Conservation (phyloP, 2,329 filamentous ascomycete genomes). For the Monosporascus sp. region DNA sequence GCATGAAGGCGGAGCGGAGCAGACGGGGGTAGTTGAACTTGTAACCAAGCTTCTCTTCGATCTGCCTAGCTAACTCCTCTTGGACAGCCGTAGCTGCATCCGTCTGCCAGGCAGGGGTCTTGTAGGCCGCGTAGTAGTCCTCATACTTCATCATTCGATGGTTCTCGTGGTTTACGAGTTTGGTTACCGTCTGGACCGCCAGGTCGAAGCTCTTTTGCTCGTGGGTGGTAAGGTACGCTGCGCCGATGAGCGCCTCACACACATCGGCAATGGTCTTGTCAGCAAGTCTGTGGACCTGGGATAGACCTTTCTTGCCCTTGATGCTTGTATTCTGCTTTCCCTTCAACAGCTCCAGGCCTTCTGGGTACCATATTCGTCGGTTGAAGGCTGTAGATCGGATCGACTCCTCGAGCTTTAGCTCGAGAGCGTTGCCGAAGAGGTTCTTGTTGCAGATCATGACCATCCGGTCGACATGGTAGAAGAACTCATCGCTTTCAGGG, state of each 20-base stretch:
- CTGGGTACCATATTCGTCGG: slow-evolving; percentile 83
- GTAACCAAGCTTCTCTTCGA: slow-evolving; percentile 55
- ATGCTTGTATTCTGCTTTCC: slow-evolving; percentile 61
- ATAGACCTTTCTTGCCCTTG: slow-evolving; percentile 57
- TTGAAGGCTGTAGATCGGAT: slow-evolving; percentile 81
- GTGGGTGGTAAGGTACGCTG: slow-evolving; percentile 57
- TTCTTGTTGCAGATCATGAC: slow-evolving; percentile 86
- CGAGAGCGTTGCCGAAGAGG: slow-evolving; percentile 70
- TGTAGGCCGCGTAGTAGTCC: slow-evolving; percentile 70
- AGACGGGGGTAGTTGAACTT: slow-evolving; percentile 71
- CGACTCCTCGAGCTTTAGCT: slow-evolving; percentile 63
- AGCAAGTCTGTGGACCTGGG: slow-evolving; percentile 61
- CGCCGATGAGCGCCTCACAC: slow-evolving; percentile 89
- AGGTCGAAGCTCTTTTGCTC: slow-evolving; percentile 45
- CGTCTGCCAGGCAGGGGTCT: slow-evolving; percentile 66
- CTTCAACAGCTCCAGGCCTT: slow-evolving; percentile 65
- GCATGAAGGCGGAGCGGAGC: slow-evolving; percentile 79
- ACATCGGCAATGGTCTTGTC: slow-evolving; percentile 94
- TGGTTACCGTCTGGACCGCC: slow-evolving; percentile 60
- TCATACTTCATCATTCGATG: slow-evolving; percentile 66
- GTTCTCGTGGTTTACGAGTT: slow-evolving; percentile 62
- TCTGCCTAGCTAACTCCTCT: slow-evolving; percentile 58
- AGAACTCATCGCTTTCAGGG: slow-evolving; percentile 75
- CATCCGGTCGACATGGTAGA: slow-evolving; percentile 90
- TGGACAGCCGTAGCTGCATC: slow-evolving; percentile 61